These are phyloP conservation scores for Populus nigra DNA, from an alignment of 345 rosid genomes.

Conservation along the genomic window DNA sequence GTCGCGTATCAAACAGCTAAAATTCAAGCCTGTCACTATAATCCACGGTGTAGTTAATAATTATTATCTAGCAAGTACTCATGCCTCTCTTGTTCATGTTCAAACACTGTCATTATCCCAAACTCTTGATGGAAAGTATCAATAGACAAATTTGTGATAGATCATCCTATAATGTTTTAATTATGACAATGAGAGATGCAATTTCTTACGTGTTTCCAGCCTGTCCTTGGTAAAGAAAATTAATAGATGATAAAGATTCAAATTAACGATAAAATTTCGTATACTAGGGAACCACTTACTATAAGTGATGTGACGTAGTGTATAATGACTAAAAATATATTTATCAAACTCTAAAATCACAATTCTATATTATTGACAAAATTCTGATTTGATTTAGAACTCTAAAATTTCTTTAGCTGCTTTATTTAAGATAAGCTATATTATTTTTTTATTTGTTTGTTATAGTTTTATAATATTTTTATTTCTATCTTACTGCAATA, in stretches of 20 bases:
- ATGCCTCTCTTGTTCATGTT: not conserved
- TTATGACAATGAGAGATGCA: not conserved
- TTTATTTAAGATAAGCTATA: too few species aligned
- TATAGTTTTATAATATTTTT: too few species aligned
- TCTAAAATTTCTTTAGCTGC: too few species aligned
- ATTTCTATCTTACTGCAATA: accelerated
- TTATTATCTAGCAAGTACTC: not conserved
- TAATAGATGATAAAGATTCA: not conserved
- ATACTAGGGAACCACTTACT: not conserved
- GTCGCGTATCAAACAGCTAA: too few species aligned
- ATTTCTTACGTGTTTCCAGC: not conserved
- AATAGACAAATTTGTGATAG: not conserved
- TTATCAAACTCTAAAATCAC: too few species aligned
- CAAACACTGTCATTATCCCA: not conserved
- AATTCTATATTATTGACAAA: too few species aligned
- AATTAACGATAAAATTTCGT: too few species aligned
- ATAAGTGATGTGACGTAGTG: too few species aligned
- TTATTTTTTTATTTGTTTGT: too few species aligned
- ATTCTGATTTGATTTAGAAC: too few species aligned
- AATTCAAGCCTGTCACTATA: not conserved
- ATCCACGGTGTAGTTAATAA: not conserved
- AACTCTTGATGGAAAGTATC: not conserved
- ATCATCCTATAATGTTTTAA: not conserved
- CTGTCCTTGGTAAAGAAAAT: not conserved
- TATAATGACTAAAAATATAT: too few species aligned